A percentile compares a stretch with the other conserved stretches of the same genome.
phyloP scores from a whole-genome alignment of 768 basidiomycete species.

The Cystobasidium ongulense region DNA sequence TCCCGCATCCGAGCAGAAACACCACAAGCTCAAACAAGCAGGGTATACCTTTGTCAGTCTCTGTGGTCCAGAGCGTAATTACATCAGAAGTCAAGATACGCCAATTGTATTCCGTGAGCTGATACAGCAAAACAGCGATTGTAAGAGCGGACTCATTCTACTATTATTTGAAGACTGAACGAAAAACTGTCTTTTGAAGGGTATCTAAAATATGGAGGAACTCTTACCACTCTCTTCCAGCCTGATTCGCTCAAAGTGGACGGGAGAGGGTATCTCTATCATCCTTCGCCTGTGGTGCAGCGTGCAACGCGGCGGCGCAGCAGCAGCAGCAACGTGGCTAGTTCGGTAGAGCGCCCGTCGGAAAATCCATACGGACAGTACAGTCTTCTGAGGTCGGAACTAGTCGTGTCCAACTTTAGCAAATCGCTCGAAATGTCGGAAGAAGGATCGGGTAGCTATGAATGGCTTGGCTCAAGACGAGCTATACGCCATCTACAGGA shows the following conservation, averaged over 20 bases:
- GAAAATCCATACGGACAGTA: constrained; percentile 33
- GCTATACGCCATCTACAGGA: neutral
- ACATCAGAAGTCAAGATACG: constrained; percentile 31
- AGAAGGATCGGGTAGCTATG: neutral
- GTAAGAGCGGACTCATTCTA: neutral
- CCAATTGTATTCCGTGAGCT: constrained; percentile 36
- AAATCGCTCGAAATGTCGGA: constrained; percentile 28
- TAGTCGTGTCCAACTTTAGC: constrained; percentile 32
- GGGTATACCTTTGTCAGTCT: constrained; percentile 35
- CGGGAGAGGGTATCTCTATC: constrained; percentile 34
- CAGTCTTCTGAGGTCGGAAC: constrained; percentile 34
- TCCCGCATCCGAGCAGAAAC: neutral
- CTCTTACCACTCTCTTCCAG: constrained; percentile 19
- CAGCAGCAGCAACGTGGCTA: neutral
- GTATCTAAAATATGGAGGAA: constrained; percentile 30
- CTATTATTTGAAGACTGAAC: neutral
- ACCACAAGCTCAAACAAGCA: neutral
- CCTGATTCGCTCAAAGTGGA: constrained; percentile 28
- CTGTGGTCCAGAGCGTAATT: constrained; percentile 35
- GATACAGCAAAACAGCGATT: neutral
- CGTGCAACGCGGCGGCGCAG: neutral
- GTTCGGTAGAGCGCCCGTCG: neutral
- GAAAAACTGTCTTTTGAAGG: neutral
- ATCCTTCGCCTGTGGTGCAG: constrained; percentile 29
- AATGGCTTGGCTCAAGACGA: neutral